Base-by-base conservation (phyloP, 352 stramenopile species). In the Pythium diclinum region DNA sequence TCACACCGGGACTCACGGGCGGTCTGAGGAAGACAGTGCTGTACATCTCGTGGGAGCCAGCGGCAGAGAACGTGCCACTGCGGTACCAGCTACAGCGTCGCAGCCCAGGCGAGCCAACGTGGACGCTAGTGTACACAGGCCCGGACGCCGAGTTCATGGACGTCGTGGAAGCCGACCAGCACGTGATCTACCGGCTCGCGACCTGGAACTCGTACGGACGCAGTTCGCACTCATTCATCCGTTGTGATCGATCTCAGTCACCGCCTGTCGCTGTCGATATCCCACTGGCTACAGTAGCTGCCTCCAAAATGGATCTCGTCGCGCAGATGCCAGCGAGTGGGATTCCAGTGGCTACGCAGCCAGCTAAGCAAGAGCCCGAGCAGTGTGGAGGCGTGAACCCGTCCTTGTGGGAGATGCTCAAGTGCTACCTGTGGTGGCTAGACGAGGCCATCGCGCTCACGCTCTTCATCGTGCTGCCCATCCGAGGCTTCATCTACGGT, bases 151-250 rank as follows among this genome's bases (percentile, higher is more conserved):
- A 92, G 59, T 90, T 88, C 68, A 69, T 91, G 47, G 84, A 92
- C 56, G 63, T 88, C 16, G 73, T 89, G 13, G 69, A 84, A 14
- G 61, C 67, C 17, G 69, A 78, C 7, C 70, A 84, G 46, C 80
- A 87, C 53, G 71, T 91, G 3, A 77, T 89, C 8, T 94, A 92
- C 58, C 82, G 85, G 9, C 69, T 94, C 2, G 84, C 86, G 46
- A 89, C 83, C 0, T 94, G 86, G 84, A 94, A 93, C 57, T 87
- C 86, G 14, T 94, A 92, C 38, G 86, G 86, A 21, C 81, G 81
- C 3, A 94, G 86, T 25, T 33, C 74, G 0, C 81, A 85, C 40
- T 72, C 70, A 1, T 88, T 83, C 59, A 65, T 91, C 38, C 84
- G 78, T 6, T 92, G 84, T 55, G 74, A 81, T 23, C 63, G 60